These are phyloP conservation scores for Didymella lethalis DNA, from an alignment of 2,329 filamentous ascomycete genomes.

Conservation along the genomic window DNA sequence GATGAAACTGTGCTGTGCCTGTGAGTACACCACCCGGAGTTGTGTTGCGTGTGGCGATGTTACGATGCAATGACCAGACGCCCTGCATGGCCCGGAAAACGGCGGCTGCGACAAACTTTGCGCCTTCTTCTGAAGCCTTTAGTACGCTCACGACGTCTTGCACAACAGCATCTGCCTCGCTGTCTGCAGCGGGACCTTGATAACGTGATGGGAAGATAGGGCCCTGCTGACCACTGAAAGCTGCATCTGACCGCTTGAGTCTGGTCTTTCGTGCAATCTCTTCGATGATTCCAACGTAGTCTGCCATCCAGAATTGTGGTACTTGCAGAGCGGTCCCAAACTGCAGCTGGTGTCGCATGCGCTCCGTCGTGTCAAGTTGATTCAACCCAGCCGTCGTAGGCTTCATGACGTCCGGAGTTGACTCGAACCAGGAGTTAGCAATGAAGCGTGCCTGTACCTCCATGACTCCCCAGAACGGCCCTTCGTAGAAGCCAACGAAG, in stretches of 20 bases:
- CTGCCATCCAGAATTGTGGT: conserved; percentile 81
- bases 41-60: conserved; percentile 62
- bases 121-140: conserved; percentile 53
- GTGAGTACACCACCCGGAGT: conserved; percentile 71
- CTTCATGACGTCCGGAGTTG: conserved; percentile 29
- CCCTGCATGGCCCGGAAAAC: conserved; percentile 77
- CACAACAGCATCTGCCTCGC: conserved; percentile 56
- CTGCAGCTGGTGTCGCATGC: conserved; percentile 57
- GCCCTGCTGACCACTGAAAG: conserved; percentile 59
- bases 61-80: conserved; percentile 69
- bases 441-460: conserved; percentile 83
- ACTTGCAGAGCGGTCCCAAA: conserved; percentile 52
- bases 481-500: conserved; percentile 84
- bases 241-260: conserved; percentile 55
- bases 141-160: conserved; percentile 55
- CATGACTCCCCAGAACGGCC: conserved; percentile 86
- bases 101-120: conserved; percentile 67
- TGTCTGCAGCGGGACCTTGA: conserved; percentile 37
- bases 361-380: conserved; percentile 30
- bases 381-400: conserved; percentile 4
- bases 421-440: conserved; percentile 63
- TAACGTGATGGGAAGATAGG: conserved; percentile 51
- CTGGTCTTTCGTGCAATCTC: conserved; percentile 69
- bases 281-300: conserved; percentile 79
- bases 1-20: conserved; percentile 70